phyloP scores from a whole-genome alignment of 805 yeast species.

The Scheffersomyces spartinae region DNA sequence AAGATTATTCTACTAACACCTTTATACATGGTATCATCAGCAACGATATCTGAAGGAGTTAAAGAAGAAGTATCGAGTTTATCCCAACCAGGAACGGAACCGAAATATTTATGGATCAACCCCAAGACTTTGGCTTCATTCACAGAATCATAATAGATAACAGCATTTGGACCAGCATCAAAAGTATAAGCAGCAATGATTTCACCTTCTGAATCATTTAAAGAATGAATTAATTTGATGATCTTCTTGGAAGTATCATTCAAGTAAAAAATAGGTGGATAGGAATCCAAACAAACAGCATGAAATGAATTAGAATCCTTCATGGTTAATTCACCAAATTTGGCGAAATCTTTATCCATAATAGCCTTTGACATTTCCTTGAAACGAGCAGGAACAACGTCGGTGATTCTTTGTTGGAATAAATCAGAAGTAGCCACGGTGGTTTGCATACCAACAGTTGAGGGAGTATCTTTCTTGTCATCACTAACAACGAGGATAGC shows the following conservation, averaged over 20 bases:
- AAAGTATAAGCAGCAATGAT: slow-evolving; percentile 90
- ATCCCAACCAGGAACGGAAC: slow-evolving; percentile 61
- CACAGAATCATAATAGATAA: slow-evolving; percentile 71
- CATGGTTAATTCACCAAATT: slow-evolving; percentile 89
- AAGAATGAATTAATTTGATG: slow-evolving; percentile 64
- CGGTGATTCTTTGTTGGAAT: slow-evolving; percentile 65
- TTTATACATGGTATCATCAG: slow-evolving; percentile 40
- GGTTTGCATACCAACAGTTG: slow-evolving; percentile 93
- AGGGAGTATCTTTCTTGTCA: slow-evolving; percentile 86
- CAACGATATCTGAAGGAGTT: slow-evolving; percentile 18
- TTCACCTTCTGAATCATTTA: slow-evolving; percentile 58
- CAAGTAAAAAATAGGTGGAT: slow-evolving; percentile 90
- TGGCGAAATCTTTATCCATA: slow-evolving; percentile 56
- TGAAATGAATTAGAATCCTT: slow-evolving; percentile 95
- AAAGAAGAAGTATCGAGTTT: slow-evolving; percentile 9
- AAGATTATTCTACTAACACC: slow-evolving; percentile 80
- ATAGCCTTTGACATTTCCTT: slow-evolving; percentile 75
- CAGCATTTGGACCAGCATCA: slow-evolving; percentile 99
- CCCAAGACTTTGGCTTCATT: slow-evolving; percentile 69
- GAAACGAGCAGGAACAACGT: slow-evolving; percentile 82
- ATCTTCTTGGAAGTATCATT: slow-evolving; percentile 83
- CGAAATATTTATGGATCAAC: slow-evolving; percentile 50
- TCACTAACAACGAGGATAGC: slow-evolving; percentile 88
- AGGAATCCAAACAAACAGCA: slow-evolving; percentile 92
- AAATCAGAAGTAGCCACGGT: slow-evolving; percentile 85